These are phyloP conservation scores for Nitzschia inconspicua DNA, from an alignment of 108 stramenopile genomes.

Conservation along the genomic window DNA sequence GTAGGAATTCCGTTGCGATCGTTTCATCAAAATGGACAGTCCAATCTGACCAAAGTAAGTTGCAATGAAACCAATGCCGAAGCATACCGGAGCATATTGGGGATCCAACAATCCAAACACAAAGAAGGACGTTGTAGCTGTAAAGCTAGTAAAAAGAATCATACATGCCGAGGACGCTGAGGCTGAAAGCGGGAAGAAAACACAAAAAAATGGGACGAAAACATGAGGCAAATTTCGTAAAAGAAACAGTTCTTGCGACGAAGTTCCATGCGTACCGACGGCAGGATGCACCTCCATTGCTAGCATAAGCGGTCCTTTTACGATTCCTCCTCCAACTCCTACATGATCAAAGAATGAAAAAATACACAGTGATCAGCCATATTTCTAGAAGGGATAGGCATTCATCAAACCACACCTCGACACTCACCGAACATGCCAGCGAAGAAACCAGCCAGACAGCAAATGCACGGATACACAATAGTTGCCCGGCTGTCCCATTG, in stretches of 20 bases:
- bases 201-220: no score
- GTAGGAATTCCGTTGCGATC: conserved; percentile 79
- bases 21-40: conserved; percentile 67
- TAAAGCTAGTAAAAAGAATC: conserved; percentile 94
- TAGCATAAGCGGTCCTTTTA: conserved; percentile 95
- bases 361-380: not conserved
- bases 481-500: conserved; percentile 86
- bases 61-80: conserved; percentile 72
- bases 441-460: conserved; percentile 90
- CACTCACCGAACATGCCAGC: conserved; percentile 93
- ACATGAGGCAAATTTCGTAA: no score
- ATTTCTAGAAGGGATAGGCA: not conserved
- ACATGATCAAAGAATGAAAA: not conserved
- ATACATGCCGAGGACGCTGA: conserved; percentile 84
- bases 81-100: conserved; percentile 78
- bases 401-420: not conserved
- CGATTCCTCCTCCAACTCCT: conserved; percentile 78
- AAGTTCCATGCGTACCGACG: conserved; percentile 27
- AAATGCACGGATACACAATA: conserved; percentile 84
- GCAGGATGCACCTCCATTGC: conserved; percentile 87
- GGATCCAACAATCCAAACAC: conserved; percentile 76
- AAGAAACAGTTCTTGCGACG: no score
- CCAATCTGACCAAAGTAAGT: conserved; percentile 83
- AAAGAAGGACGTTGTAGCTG: conserved; percentile 87
- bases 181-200: conserved; percentile 16